Base-by-base conservation (phyloP, 2,329 filamentous ascomycete genomes). In the Ophiostoma sp. region DNA sequence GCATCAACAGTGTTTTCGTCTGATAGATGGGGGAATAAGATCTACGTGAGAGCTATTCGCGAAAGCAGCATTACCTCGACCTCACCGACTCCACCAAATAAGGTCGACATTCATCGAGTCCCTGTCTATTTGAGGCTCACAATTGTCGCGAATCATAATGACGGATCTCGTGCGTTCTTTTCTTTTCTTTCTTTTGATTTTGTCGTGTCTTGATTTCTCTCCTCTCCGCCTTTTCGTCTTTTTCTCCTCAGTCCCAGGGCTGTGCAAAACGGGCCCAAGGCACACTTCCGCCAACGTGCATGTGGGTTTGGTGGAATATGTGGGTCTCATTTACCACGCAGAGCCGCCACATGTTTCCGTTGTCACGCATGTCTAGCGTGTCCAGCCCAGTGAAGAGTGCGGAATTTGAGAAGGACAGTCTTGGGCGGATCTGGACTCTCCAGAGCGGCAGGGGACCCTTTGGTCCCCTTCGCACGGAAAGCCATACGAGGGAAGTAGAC, bases 251-350 rank as follows among this genome's bases (percentile, higher is more conserved):
- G n/a, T 19, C 3, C 11, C n/a, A 17, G 61, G 61, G 61, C 61
- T 42, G 61, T 25, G 61, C 61, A 64, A 64, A 66, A 39, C 4
- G 36, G 61, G 36, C 61, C 61, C 61, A 45, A 66, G 61, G 61
- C 61, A 45, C 61, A 45, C n/a, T 45, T 45, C 28, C 22, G 33
- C 33, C 57, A 36, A 61, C 28, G 7, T 11, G 57, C 31, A 39
- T 22, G 57, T 63, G 31, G 15, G 28, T 63, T 63, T 45, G 9
- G n/a, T 45, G 61, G n/a, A n/a, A 4, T 36, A 4, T 36, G 33
- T 36, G 33, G 36, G 61, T 28, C 36, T n/a, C 11, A 5, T 22
- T 12, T 19, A 36, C 55, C 52, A 31, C 19, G n/a, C 61, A 66
- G 61, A 45, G 36, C 61, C 22, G 61, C 36, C 33, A 63, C 31